phyloP scores from a whole-genome alignment of 352 stramenopile species.

The Pythium brachiatum region DNA sequence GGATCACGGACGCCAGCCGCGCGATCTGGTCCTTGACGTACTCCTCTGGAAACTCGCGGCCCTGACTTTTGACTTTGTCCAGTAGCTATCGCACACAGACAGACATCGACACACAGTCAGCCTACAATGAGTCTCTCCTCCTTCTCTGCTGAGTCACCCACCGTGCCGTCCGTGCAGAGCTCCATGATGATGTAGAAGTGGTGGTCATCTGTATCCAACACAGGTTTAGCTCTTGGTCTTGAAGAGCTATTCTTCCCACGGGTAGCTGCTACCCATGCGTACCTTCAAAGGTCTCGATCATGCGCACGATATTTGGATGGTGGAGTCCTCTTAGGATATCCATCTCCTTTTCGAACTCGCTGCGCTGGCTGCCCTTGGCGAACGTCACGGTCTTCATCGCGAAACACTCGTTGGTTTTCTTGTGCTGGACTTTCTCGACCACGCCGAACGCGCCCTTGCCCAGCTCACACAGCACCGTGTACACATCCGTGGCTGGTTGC shows the following conservation, averaged over 20 bases:
- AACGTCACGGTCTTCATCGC: conserved; percentile 84
- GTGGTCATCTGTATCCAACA: conserved; percentile 47
- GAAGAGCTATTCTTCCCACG: too few species aligned
- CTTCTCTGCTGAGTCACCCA: too few species aligned
- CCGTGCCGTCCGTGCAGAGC: conserved; percentile 61
- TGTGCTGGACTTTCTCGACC: conserved; percentile 71
- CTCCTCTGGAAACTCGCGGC: conserved; percentile 49
- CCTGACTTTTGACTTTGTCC: conserved; percentile 50
- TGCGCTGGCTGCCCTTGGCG: conserved; percentile 49
- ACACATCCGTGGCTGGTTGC: conserved; percentile 40
- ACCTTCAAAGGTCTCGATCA: conserved; percentile 76
- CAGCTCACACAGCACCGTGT: conserved; percentile 52
- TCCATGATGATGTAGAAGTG: conserved; percentile 90
- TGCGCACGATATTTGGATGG: conserved; percentile 77
- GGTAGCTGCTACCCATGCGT: too few species aligned
- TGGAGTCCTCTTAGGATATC: conserved; percentile 71
- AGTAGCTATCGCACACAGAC: conserved; percentile 37
- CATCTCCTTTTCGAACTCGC: conserved; percentile 79
- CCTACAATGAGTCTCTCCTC: too few species aligned
- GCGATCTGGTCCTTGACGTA: conserved; percentile 55
- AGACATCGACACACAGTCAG: too few species aligned
- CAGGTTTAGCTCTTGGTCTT: too few species aligned
- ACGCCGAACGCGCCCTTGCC: conserved; percentile 72
- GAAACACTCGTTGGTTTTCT: conserved; percentile 60
- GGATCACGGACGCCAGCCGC: conserved; percentile 68